These are phyloP conservation scores for Umbelopsis sp. DNA, from an alignment of 192 early-diverging fungal genomes.

Conservation along the genomic window DNA sequence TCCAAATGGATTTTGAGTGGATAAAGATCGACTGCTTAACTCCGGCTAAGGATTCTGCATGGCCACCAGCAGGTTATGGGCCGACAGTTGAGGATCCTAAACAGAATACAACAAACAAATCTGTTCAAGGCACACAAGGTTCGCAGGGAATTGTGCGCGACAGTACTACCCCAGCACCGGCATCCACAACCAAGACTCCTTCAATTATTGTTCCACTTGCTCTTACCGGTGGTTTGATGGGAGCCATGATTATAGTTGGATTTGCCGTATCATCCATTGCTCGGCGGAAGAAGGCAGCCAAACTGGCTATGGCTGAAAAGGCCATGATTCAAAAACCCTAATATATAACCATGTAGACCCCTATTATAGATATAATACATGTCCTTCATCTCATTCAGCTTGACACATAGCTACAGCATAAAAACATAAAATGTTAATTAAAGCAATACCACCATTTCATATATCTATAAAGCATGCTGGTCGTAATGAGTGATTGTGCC, in stretches of 20 bases:
- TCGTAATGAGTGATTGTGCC: no score
- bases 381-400: no score
- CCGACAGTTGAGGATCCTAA: neutral
- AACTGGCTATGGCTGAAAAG: neutral
- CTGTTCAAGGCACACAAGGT: neutral
- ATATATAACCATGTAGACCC: no score
- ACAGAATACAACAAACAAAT: neutral
- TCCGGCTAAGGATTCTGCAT: neutral
- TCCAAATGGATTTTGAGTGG: constrained; percentile 10
- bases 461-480: no score
- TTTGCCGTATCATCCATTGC: neutral
- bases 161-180: neutral
- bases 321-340: neutral
- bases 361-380: no score
- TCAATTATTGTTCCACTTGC: constrained; percentile 12
- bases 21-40: constrained; percentile 1
- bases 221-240: constrained; percentile 1
- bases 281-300: neutral
- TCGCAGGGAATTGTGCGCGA: neutral
- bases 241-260: constrained; percentile 1
- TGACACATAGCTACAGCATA: no score
- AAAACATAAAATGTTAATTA: no score
- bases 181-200: neutral
- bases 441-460: no score
- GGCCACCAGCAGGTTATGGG: constrained; percentile 8